phyloP scores from a whole-genome alignment of 2,329 filamentous ascomycete species.

The Alternaria incomplexa region DNA sequence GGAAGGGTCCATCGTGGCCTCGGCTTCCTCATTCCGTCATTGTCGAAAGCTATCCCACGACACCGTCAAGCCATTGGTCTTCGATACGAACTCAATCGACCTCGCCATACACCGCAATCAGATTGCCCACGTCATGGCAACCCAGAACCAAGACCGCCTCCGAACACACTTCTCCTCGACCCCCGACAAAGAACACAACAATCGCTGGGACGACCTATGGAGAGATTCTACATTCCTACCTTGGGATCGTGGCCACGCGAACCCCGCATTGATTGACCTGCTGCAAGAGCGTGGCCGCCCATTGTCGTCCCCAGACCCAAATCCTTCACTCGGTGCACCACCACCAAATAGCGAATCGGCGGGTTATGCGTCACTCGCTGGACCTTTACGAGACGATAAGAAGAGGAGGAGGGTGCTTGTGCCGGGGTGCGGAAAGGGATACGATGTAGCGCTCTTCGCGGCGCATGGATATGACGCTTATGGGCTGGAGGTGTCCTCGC shows the following conservation, averaged over 20 bases:
- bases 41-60: background rate
- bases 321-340: slow-evolving; percentile 29
- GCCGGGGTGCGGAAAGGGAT: slow-evolving; percentile 81
- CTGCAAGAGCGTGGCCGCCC: slow-evolving; percentile 39
- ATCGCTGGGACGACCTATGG: slow-evolving; percentile 15
- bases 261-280: slow-evolving; percentile 64
- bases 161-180: slow-evolving; percentile 53
- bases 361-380: slow-evolving; percentile 11
- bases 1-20: background rate
- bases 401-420: slow-evolving; percentile 68
- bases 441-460: slow-evolving; percentile 78
- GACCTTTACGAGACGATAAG: slow-evolving; percentile 23
- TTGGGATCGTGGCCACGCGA: slow-evolving; percentile 66
- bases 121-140: slow-evolving; percentile 18
- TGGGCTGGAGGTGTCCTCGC: slow-evolving; percentile 71
- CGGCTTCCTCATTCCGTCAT: background rate
- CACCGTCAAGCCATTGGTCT: background rate
- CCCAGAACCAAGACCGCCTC: slow-evolving; percentile 46
- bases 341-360: slow-evolving; percentile 3
- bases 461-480: slow-evolving; percentile 78
- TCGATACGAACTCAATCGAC: background rate
- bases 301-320: slow-evolving; percentile 12
- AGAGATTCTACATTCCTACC: slow-evolving; percentile 52
- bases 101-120: background rate
- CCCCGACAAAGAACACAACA: slow-evolving; percentile 47